Conservation (phyloP, 2,329 filamentous ascomycete species). For the Xylariales sp. region DNA sequence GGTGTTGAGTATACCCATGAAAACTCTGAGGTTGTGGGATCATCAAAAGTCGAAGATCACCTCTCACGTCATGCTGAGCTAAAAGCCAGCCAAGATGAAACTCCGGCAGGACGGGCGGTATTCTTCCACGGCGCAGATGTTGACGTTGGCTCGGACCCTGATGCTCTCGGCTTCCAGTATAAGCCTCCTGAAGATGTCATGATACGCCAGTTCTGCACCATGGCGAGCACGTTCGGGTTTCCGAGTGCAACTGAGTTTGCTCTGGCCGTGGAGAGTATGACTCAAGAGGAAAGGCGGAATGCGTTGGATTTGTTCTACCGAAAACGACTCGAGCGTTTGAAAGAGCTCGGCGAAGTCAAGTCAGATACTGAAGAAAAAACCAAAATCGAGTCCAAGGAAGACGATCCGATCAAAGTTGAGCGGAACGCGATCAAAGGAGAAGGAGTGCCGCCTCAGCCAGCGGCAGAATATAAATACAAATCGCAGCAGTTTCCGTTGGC, state of each 20-base stretch:
- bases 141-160: slow-evolving; percentile 14
- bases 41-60: slow-evolving; percentile 84
- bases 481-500: neutral
- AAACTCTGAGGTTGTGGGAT: slow-evolving; percentile 91
- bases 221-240: slow-evolving; percentile 79
- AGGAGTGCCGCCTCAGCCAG: neutral
- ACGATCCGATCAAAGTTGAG: slow-evolving; percentile 10
- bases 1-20: slow-evolving; percentile 96
- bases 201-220: slow-evolving; percentile 82
- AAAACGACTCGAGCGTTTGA: slow-evolving; percentile 52
- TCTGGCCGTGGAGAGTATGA: slow-evolving; percentile 85
- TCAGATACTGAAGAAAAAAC: slow-evolving; percentile 7
- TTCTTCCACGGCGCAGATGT: slow-evolving; percentile 44
- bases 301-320: slow-evolving; percentile 80
- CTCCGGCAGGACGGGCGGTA: slow-evolving; percentile 49
- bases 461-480: neutral
- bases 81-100: slow-evolving; percentile 37
- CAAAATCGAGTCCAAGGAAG: slow-evolving; percentile 2
- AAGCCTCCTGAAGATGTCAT: slow-evolving; percentile 71
- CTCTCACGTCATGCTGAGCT: slow-evolving; percentile 74
- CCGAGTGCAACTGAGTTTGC: slow-evolving; percentile 78
- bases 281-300: slow-evolving; percentile 72
- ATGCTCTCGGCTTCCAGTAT: slow-evolving; percentile 46
- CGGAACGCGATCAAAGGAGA: neutral
- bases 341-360: slow-evolving; percentile 20